Base-by-base conservation (phyloP, 371 early-diverging fungal genomes). In the Zopfochytrium polystomum region DNA sequence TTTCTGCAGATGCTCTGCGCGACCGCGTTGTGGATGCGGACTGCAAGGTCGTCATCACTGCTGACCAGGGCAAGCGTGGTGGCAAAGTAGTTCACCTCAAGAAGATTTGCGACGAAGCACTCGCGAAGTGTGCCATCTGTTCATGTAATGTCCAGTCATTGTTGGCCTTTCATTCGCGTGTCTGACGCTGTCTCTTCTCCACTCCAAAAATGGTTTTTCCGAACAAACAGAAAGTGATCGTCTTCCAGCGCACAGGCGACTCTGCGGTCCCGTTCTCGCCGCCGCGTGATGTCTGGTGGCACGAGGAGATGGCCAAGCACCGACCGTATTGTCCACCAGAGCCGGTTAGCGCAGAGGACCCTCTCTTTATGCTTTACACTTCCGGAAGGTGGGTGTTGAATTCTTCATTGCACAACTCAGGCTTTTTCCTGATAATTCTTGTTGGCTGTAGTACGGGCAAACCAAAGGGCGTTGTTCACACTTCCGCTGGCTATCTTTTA, bases 401-500 rank as follows among this genome's bases (percentile, higher is more conserved):
- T n/a, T n/a, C n/a, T n/a, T n/a, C n/a, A n/a, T n/a, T n/a, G n/a
- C n/a, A n/a, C n/a, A n/a, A n/a, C n/a, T n/a, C n/a, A n/a, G n/a
- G n/a, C n/a, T n/a, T n/a, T n/a, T n/a, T n/a, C n/a, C n/a, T n/a
- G n/a, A n/a, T n/a, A n/a, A n/a, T n/a, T n/a, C n/a, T n/a, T n/a
- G n/a, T n/a, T n/a, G n/a, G n/a, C n/a, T n/a, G 94, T 2, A 89
- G 90, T 31, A 94, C 94, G 15, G 95, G 99, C 29, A 91, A 89
- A 67, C 99, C 99, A 23, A 91, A 91, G 80, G 96, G 96, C 23
- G 91, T 98, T 6, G 87, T 92, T 3, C 91, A 95, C 46, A 85
- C 97, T 7, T 90, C 95, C 1, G 99, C 84, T 42, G 98, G 98
- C 34, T 98, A 98, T 69, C 74, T 98, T 7, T 77, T 98, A 2